These are phyloP conservation scores for Phalaenopsis aphrodite DNA, from an alignment of 106 monocot species.

Conservation along the genomic window DNA sequence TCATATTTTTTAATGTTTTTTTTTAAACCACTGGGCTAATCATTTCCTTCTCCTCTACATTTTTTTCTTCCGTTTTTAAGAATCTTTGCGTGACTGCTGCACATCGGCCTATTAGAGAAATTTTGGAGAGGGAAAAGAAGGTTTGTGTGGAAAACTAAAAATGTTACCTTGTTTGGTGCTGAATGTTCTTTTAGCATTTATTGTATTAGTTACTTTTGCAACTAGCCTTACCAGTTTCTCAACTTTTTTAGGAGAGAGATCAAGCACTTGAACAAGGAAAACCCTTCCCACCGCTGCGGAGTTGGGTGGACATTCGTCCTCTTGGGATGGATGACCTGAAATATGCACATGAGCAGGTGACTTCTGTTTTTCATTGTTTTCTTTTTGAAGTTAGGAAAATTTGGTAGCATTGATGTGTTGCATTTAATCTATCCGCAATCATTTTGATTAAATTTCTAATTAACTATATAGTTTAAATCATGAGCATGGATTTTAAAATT, in stretches of 20 bases:
- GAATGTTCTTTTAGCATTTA: background rate
- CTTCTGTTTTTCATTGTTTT: background rate
- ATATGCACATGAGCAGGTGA: constrained; percentile 86
- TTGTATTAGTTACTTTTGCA: background rate
- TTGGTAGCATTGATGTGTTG: background rate
- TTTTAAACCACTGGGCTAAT: background rate
- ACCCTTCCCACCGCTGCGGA: constrained; percentile 36
- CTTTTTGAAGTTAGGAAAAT: background rate
- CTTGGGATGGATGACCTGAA: constrained; percentile 71
- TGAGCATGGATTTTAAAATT: too few species aligned
- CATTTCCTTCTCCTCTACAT: background rate
- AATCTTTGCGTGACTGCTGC: constrained; percentile 84
- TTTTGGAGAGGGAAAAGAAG: constrained; percentile 79
- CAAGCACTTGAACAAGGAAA: constrained; percentile 56
- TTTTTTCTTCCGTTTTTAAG: constrained; percentile 20
- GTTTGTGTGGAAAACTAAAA: constrained; percentile 20
- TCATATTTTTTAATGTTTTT: background rate
- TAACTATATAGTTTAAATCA: too few species aligned
- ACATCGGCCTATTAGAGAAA: constrained; percentile 74
- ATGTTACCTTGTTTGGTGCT: background rate
- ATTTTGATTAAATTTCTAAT: background rate
- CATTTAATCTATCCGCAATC: background rate
- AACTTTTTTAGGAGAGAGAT: constrained; percentile 52
- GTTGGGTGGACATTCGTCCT: constrained; percentile 51
- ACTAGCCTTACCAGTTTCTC: background rate